A percentile compares a stretch with the other conserved stretches of the same genome.
phyloP scores from a whole-genome alignment of 2,329 filamentous ascomycete species.

The Thielaviopsis ethacetica region DNA sequence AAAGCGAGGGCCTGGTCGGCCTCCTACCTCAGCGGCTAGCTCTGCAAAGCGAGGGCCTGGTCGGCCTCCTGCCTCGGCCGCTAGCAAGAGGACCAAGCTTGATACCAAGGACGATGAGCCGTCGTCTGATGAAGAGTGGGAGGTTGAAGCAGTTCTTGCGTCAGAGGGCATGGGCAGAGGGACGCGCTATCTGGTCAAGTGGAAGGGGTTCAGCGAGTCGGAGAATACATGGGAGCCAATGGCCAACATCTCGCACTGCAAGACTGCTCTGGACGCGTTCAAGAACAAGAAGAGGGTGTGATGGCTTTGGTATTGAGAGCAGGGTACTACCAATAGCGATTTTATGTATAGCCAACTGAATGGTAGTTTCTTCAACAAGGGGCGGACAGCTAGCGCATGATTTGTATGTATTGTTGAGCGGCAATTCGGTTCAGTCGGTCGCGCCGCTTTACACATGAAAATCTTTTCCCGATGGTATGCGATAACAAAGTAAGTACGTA shows the following conservation, averaged over 20 bases:
- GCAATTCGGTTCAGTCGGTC: too few relatives aligned
- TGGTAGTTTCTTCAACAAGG: not conserved
- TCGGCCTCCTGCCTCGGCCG: not conserved
- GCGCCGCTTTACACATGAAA: too few relatives aligned
- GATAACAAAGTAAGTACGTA: too few relatives aligned
- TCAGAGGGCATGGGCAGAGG: conserved; percentile 21
- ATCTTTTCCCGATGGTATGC: too few relatives aligned
- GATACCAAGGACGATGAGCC: not conserved
- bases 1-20: not conserved
- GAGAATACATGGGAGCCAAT: conserved; percentile 39
- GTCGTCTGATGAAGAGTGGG: conserved; percentile 21
- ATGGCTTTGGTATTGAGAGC: not conserved
- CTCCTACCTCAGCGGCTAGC: not conserved
- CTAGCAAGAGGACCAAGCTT: not conserved
- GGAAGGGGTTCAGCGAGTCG: conserved; percentile 28
- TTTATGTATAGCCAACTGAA: not conserved
- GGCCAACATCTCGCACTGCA: conserved; percentile 27
- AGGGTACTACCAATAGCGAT: not conserved
- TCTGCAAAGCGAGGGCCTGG: not conserved
- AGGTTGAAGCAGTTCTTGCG: conserved; percentile 32
- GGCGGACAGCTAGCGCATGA: not conserved
- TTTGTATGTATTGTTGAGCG: too few relatives aligned
- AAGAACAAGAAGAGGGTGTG: conserved; percentile 15
- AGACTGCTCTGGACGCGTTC: conserved; percentile 21
- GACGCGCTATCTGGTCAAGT: conserved; percentile 34